phyloP scores from a whole-genome alignment of 2,329 filamentous ascomycete genomes.

The Nigrospora osmanthi region DNA sequence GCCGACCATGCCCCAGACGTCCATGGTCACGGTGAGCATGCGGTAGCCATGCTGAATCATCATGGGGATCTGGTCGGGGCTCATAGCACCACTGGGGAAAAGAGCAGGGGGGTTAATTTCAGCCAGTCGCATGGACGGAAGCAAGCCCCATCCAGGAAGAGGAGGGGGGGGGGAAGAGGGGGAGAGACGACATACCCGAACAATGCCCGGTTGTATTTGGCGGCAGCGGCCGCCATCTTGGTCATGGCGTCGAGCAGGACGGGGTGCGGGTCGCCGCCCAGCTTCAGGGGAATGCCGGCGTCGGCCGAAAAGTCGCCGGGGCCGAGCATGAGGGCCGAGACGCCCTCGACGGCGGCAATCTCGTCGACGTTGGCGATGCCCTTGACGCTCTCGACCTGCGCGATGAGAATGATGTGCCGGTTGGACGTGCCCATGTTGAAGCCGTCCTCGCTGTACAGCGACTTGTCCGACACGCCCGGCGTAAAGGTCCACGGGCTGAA shows the following conservation, averaged over 20 bases:
- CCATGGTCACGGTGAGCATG: constrained; percentile 5
- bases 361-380: constrained; percentile 14
- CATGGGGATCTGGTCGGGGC: constrained; percentile 26
- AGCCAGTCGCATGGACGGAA: background rate
- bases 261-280: constrained; percentile 2
- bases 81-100: constrained; percentile 42
- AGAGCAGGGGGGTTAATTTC: constrained; percentile 35
- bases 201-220: constrained; percentile 5
- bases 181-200: constrained; percentile 17
- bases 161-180: background rate
- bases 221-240: constrained; percentile 2
- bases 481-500: constrained; percentile 13
- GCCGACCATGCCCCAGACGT: constrained; percentile 7
- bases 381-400: constrained; percentile 14
- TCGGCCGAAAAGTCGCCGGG: constrained; percentile 10
- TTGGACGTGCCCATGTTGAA: constrained; percentile 15
- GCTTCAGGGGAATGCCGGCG: constrained; percentile 5
- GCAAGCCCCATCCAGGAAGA: background rate
- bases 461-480: constrained; percentile 10
- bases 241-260: constrained; percentile 6
- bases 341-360: constrained; percentile 10
- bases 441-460: constrained; percentile 10
- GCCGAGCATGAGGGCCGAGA: constrained; percentile 11
- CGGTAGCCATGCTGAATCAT: constrained; percentile 7
- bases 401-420: constrained; percentile 11